Conservation (phyloP, 148 eudicot species). For the Fallopia convolvulus region DNA sequence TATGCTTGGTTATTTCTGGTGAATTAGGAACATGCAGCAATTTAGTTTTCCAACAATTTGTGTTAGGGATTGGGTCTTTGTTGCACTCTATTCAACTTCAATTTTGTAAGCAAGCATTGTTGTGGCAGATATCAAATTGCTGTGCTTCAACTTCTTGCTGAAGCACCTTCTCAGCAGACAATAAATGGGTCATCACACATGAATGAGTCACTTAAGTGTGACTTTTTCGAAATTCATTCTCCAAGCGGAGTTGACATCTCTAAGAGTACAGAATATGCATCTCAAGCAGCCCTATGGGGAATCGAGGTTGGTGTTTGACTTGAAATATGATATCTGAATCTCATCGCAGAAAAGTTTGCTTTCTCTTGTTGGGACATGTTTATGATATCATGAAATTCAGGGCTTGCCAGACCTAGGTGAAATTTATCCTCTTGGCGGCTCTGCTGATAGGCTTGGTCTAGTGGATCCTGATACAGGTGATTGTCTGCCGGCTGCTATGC, state of each 20-base stretch:
- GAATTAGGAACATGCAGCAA: background rate
- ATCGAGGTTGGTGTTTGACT: conserved; percentile 52
- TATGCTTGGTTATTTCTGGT: background rate
- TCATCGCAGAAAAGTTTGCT: background rate
- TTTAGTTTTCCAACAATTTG: background rate
- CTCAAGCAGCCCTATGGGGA: conserved; percentile 98
- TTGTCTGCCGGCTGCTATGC: conserved; percentile 99
- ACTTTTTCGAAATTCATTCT: conserved; percentile 70
- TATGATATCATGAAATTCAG: conserved; percentile 38
- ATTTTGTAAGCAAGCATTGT: background rate
- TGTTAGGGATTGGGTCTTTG: background rate
- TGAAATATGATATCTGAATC: background rate
- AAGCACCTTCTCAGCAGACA: conserved; percentile 41
- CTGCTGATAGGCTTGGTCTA: conserved; percentile 97
- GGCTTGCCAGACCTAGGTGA: conserved; percentile 94
- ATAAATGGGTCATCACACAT: conserved; percentile 37
- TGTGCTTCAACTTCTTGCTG: conserved; percentile 72
- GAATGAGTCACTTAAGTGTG: conserved; percentile 41
- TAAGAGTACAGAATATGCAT: conserved; percentile 72
- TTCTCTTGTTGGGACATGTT: conserved; percentile 13
- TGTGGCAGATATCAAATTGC: conserved; percentile 64
- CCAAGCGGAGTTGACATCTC: conserved; percentile 88
- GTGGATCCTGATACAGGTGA: conserved; percentile 84
- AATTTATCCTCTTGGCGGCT: conserved; percentile 98
- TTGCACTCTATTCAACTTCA: conserved; percentile 1